Evolutionary conservation across 441 rosid species (phyloP).

Genomic region (Adansonia gregorii): DNA sequence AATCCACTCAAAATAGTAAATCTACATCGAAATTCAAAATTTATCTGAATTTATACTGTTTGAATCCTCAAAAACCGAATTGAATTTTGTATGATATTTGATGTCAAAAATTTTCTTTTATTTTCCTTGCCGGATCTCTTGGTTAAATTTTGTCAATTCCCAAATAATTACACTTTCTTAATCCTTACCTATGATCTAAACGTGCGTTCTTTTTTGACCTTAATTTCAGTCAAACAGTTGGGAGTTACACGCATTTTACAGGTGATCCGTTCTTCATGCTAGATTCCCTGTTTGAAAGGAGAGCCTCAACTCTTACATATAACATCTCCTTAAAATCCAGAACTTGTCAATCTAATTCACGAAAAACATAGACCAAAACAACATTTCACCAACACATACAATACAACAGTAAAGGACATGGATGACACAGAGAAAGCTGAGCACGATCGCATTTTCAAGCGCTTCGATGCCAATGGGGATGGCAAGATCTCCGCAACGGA

Average conservation of each 20-base stretch:
- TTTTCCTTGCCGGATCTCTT: not conserved
- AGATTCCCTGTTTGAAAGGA: slow-evolving; percentile 29
- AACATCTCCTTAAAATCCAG: slow-evolving; percentile 31
- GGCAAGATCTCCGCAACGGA: slow-evolving; percentile 71
- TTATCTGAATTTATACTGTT: too few species aligned
- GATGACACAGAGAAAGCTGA: slow-evolving; percentile 55
- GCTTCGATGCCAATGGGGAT: slow-evolving; percentile 75
- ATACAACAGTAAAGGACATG: slow-evolving; percentile 33
- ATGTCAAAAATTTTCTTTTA: too few species aligned
- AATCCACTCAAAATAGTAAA: too few species aligned
- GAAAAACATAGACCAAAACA: not conserved
- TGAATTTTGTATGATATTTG: too few species aligned
- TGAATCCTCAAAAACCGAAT: too few species aligned
- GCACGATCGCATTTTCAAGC: slow-evolving; percentile 76
- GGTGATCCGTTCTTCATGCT: slow-evolving; percentile 36
- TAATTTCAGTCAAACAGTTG: slow-evolving; percentile 1
- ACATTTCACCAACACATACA: not conserved
- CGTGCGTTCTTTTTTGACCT: not conserved
- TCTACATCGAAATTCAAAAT: too few species aligned
- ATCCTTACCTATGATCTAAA: not conserved
- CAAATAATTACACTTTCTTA: too few species aligned
- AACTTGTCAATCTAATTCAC: not conserved
- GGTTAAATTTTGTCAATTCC: not conserved
- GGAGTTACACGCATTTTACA: slow-evolving; percentile 3
- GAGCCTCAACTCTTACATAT: slow-evolving; percentile 25